Percentiles rank a stretch among this genome's conserved stretches.
phyloP scores from a whole-genome alignment of 2,329 filamentous ascomycete species.

The Penicillium polonicum region DNA sequence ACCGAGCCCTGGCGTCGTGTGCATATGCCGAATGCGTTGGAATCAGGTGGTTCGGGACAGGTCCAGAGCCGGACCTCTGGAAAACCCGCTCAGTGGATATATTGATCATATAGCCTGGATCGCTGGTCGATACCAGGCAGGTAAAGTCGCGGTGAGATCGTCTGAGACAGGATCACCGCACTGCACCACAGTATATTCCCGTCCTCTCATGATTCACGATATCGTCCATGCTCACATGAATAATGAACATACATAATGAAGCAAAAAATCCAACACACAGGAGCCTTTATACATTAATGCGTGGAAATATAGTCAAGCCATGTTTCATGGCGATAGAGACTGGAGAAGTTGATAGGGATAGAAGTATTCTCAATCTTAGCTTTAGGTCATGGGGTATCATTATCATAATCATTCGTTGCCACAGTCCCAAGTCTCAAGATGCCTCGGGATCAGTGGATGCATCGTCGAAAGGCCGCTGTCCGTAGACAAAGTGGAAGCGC shows the following conservation, averaged over 20 bases:
- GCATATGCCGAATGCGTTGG: background rate
- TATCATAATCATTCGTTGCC: constrained; percentile 1
- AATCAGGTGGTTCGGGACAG: background rate
- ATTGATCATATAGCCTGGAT: constrained; percentile 1
- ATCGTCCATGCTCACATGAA: background rate
- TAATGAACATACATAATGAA: constrained; percentile 2
- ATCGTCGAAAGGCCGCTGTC: constrained; percentile 29
- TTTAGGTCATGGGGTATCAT: constrained; percentile 1
- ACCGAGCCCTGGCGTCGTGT: too few species aligned
- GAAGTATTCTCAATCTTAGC: background rate
- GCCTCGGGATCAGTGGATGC: background rate
- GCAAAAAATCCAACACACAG: constrained; percentile 7
- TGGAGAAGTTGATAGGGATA: background rate
- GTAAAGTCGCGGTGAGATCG: background rate
- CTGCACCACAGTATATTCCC: background rate
- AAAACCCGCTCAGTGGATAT: background rate
- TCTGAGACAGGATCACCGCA: background rate
- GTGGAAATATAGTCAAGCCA: constrained; percentile 8
- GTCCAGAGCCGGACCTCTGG: constrained; percentile 2
- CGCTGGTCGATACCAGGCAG: constrained; percentile 5
- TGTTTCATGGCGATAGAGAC: constrained; percentile 7
- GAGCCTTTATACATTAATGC: constrained; percentile 15
- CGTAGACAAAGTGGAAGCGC: constrained; percentile 35
- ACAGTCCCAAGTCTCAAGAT: background rate
- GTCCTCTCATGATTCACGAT: background rate